Conservation (phyloP, 2,329 filamentous ascomycete genomes). For the Trichoderma asperellum region DNA sequence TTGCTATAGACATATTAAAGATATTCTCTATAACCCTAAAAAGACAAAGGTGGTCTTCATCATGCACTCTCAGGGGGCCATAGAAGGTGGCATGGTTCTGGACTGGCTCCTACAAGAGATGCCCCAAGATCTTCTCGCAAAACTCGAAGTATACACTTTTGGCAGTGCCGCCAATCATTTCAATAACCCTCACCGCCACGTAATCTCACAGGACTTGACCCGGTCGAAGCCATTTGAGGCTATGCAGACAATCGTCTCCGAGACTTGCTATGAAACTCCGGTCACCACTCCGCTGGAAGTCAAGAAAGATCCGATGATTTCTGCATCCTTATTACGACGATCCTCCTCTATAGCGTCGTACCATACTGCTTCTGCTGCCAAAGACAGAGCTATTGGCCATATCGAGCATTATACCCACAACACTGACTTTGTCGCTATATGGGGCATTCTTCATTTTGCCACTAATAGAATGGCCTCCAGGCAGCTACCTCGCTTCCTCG, state of each 20-base stretch:
- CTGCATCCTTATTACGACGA: constrained; percentile 32
- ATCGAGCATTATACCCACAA: constrained; percentile 82
- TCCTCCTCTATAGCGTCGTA: constrained; percentile 41
- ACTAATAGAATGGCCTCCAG: constrained; percentile 47
- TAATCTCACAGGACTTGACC: constrained; percentile 48
- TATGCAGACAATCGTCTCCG: constrained; percentile 42
- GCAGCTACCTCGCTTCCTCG: constrained; percentile 63
- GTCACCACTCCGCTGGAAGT: constrained; percentile 32
- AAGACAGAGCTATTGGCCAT: constrained; percentile 63
- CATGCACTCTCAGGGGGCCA: constrained; percentile 76
- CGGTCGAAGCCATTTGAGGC: constrained; percentile 42
- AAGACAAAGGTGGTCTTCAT: constrained; percentile 74
- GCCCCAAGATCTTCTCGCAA: constrained; percentile 64
- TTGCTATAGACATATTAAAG: constrained; percentile 65
- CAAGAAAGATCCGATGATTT: constrained; percentile 31
- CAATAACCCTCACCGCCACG: constrained; percentile 70
- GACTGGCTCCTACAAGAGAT: constrained; percentile 78
- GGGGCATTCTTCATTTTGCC: constrained; percentile 73
- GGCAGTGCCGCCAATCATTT: constrained; percentile 80
- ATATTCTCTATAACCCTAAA: constrained; percentile 62
- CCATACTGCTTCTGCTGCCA: constrained; percentile 44
- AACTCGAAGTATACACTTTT: constrained; percentile 79
- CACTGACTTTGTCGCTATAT: constrained; percentile 73
- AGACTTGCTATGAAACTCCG: constrained; percentile 41
- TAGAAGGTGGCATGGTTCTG: constrained; percentile 71